Percentiles rank a stretch among this genome's conserved stretches.
These are phyloP conservation scores for Sporothrix humicola DNA, from an alignment of 2,329 filamentous ascomycete species.

Conservation along the genomic window DNA sequence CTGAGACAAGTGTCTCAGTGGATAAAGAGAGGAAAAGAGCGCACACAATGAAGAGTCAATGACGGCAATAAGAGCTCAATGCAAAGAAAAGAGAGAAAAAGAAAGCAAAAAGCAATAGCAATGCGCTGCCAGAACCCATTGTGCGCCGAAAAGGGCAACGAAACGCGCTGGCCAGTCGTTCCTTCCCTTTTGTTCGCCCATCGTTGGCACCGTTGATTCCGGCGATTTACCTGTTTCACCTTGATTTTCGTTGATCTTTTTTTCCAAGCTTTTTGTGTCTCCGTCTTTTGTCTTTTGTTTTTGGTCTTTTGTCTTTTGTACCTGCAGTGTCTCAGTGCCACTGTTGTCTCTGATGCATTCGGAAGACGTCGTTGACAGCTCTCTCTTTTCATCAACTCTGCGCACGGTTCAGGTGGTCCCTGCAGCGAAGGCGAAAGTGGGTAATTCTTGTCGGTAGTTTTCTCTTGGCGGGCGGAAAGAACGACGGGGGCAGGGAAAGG, in stretches of 20 bases:
- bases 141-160: constrained; percentile 19
- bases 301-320: background rate
- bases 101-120: background rate
- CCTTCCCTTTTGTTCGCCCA: background rate
- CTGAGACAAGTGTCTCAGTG: constrained; percentile 6
- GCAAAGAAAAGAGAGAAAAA: no score
- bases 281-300: background rate
- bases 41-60: no score
- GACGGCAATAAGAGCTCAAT: background rate
- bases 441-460: background rate
- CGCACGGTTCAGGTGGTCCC: constrained; percentile 24
- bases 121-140: background rate
- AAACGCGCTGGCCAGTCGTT: background rate
- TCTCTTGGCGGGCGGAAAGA: background rate
- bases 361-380: no score
- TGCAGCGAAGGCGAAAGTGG: constrained; percentile 8
- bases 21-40: background rate
- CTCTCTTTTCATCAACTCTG: background rate
- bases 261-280: background rate
- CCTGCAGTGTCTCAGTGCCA: background rate
- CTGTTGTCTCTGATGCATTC: background rate
- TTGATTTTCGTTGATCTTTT: background rate
- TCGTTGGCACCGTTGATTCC: background rate
- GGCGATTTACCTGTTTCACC: constrained; percentile 5
- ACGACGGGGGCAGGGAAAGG: background rate